phyloP scores from a whole-genome alignment of 2,329 filamentous ascomycete genomes.

The Phialophora chinensis region DNA sequence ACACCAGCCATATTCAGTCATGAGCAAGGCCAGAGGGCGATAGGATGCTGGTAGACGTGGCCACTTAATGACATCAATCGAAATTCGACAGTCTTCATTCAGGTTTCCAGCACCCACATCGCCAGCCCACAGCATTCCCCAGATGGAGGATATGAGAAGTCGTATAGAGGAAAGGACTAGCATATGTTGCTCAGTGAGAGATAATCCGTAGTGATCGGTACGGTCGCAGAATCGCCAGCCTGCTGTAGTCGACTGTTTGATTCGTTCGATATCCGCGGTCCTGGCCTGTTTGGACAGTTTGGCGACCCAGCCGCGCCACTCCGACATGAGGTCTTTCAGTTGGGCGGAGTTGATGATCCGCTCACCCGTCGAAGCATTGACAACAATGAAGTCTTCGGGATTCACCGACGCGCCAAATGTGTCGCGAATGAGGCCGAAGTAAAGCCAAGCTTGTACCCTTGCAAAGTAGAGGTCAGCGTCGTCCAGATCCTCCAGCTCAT shows the following conservation, averaged over 20 bases:
- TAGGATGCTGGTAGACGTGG: conserved; percentile 2
- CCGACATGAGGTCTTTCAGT: background rate
- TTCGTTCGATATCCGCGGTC: background rate
- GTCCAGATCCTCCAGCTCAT: background rate
- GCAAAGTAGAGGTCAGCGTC: background rate
- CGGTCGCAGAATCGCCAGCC: background rate
- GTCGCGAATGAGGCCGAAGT: background rate
- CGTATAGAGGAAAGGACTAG: background rate
- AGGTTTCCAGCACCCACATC: background rate
- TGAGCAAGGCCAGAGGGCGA: conserved; percentile 1
- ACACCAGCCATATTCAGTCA: conserved; percentile 3
- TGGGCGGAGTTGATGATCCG: background rate
- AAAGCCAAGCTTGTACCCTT: background rate
- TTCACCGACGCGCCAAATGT: background rate
- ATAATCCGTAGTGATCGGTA: background rate
- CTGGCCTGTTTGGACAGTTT: background rate
- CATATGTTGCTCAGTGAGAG: background rate
- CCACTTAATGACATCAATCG: conserved; percentile 2
- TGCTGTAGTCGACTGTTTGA: background rate
- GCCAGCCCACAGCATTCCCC: background rate
- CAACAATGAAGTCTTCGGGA: background rate
- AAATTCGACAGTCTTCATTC: background rate
- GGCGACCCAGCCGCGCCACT: background rate
- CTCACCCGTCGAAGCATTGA: background rate
- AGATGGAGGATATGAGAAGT: background rate